Conservation (phyloP, 2,329 filamentous ascomycete genomes). For the Phyllosticta capitalensis region DNA sequence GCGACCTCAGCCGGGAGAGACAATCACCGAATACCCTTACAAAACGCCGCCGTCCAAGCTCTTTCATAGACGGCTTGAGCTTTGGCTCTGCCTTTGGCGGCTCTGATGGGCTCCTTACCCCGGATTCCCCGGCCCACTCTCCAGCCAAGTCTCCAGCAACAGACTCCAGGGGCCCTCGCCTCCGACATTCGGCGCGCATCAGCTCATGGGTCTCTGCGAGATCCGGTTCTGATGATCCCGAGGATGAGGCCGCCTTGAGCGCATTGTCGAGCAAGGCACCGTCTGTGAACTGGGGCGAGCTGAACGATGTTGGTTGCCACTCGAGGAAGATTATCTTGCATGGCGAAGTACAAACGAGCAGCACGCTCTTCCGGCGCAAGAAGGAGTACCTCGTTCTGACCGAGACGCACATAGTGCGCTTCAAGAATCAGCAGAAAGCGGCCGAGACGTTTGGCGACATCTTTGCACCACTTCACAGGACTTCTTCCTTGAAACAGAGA, state of each 20-base stretch:
- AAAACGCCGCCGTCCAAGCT: slow-evolving; percentile 22
- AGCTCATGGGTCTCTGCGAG: slow-evolving; percentile 48
- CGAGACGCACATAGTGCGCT: slow-evolving; percentile 57
- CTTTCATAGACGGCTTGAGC: slow-evolving; percentile 13
- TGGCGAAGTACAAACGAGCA: slow-evolving; percentile 61
- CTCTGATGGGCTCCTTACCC: slow-evolving; percentile 23
- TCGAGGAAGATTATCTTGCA: slow-evolving; percentile 48
- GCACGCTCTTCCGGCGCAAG: slow-evolving; percentile 61
- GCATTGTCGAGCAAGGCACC: slow-evolving; percentile 42
- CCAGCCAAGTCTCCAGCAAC: slow-evolving; percentile 14
- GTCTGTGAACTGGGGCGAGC: slow-evolving; percentile 36
- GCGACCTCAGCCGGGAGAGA: slow-evolving; percentile 15
- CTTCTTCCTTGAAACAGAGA: slow-evolving; percentile 40
- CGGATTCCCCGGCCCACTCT: slow-evolving; percentile 1
- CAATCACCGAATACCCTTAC: slow-evolving; percentile 15
- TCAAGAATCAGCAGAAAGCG: slow-evolving; percentile 58
- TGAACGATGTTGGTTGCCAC: slow-evolving; percentile 27
- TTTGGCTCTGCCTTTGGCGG: slow-evolving; percentile 30
- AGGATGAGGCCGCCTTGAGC: slow-evolving; percentile 38
- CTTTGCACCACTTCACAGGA: slow-evolving; percentile 20
- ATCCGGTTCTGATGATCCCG: slow-evolving; percentile 41
- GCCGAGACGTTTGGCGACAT: slow-evolving; percentile 48
- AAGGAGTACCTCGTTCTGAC: slow-evolving; percentile 64
- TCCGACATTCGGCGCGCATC: slow-evolving; percentile 40
- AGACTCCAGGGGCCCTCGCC: slow-evolving; percentile 15